These are phyloP conservation scores for Obelidium mucronatum DNA, from an alignment of 192 early-diverging fungal genomes.

Conservation along the genomic window DNA sequence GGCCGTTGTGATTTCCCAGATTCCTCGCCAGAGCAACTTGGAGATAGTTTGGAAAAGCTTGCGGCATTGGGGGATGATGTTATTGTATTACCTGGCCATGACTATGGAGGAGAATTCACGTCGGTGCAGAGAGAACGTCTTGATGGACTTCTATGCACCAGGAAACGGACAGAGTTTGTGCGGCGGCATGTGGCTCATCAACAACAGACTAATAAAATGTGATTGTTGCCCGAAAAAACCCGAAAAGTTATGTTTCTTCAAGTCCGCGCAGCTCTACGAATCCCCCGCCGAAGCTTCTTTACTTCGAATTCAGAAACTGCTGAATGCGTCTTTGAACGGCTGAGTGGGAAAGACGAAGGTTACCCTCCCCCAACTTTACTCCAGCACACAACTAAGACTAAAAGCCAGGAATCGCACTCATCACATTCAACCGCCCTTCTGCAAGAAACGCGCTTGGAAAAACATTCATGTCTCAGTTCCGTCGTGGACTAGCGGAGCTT, in stretches of 20 bases:
- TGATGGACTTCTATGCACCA: no score
- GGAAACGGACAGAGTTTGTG: no score
- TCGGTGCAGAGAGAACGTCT: slow-evolving; percentile 72
- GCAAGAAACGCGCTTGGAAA: slow-evolving; percentile 91
- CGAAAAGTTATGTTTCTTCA: no score
- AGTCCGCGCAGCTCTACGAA: no score
- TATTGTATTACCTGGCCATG: slow-evolving; percentile 90
- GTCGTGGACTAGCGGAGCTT: slow-evolving; percentile 65
- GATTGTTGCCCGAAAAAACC: no score
- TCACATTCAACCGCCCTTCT: slow-evolving; percentile 84
- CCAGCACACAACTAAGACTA: not conserved
- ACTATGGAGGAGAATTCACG: slow-evolving; percentile 85
- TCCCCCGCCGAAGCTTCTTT: slow-evolving; percentile 7
- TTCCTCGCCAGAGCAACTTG: slow-evolving; percentile 68
- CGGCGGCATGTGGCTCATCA: no score
- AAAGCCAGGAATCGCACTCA: slow-evolving; percentile 73
- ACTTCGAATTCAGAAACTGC: not conserved
- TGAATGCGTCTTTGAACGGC: slow-evolving; percentile 35
- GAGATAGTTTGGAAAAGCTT: slow-evolving; percentile 73
- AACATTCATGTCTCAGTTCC: slow-evolving; percentile 76
- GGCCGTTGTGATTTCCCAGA: slow-evolving; percentile 88
- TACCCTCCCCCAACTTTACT: not conserved
- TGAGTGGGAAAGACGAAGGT: slow-evolving; percentile 31
- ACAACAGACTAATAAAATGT: no score
- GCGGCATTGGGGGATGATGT: slow-evolving; percentile 60